Percentiles rank a stretch among this genome's conserved stretches.
Evolutionary conservation across 139 green algal genomes (phyloP).

Genomic region (Chlorella vulgaris): DNA sequence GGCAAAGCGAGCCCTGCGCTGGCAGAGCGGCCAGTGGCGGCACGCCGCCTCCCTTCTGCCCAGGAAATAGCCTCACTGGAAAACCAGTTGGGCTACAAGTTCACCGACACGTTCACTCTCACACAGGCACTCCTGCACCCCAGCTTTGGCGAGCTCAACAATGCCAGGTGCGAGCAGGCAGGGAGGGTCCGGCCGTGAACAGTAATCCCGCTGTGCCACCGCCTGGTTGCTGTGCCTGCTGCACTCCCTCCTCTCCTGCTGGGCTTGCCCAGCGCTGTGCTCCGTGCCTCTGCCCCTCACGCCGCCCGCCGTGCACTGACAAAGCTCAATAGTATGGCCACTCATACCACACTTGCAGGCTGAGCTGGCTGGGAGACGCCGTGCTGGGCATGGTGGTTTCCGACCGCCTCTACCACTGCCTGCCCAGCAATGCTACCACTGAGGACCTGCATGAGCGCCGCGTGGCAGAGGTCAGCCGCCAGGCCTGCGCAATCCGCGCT

Average conservation of each 20-base stretch:
- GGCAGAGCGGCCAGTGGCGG: neutral
- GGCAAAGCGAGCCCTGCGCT: neutral
- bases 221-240: neutral
- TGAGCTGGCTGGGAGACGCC: slow-evolving; percentile 6
- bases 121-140: neutral
- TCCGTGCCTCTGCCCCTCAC: neutral
- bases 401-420: neutral
- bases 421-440: neutral
- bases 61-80: neutral
- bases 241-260: neutral
- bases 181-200: too few relatives aligned
- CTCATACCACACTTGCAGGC: too few relatives aligned
- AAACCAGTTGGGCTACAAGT: neutral
- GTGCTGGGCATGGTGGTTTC: neutral
- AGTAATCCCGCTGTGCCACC: too few relatives aligned
- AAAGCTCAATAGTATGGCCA: too few relatives aligned
- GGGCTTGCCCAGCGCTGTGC: neutral
- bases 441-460: neutral
- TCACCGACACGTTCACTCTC: neutral
- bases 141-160: slow-evolving; percentile 3
- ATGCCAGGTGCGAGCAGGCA: neutral
- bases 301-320: neutral
- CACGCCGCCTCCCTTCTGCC: neutral
- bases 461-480: neutral
- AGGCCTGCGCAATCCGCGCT: neutral